Conservation (phyloP, 108 stramenopile species). For the Skeletonema marinoi region DNA sequence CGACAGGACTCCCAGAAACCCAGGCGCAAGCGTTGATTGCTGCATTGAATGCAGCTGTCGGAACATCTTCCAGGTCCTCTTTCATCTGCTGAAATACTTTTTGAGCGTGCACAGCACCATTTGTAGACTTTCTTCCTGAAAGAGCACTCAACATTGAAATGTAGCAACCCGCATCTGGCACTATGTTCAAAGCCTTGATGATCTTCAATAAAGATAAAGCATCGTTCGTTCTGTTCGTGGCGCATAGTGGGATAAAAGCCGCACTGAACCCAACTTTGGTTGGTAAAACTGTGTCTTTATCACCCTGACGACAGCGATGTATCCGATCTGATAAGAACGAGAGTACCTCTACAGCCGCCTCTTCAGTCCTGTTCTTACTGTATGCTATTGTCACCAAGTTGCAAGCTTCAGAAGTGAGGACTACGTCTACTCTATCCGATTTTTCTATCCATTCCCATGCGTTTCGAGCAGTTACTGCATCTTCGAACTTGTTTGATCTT, state of each 20-base stretch:
- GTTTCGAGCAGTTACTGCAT: conserved; percentile 29
- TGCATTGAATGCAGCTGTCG: conserved; percentile 26
- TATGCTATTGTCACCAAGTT: conserved; percentile 42
- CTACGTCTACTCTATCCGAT: neutral
- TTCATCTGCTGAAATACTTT: conserved; percentile 22
- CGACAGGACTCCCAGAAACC: conserved; percentile 4
- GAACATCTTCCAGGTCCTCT: conserved; percentile 15
- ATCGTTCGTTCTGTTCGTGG: conserved; percentile 21
- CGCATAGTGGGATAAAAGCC: conserved; percentile 20
- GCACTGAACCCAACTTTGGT: conserved; percentile 43
- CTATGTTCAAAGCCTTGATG: conserved; percentile 20
- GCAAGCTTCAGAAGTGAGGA: conserved; percentile 35
- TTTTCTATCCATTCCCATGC: conserved; percentile 47
- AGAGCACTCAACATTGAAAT: conserved; percentile 25
- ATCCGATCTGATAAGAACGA: conserved; percentile 31
- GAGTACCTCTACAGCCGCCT: conserved; percentile 13
- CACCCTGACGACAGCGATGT: conserved; percentile 13
- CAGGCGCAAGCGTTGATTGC: conserved; percentile 41
- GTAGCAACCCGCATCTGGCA: conserved; percentile 40
- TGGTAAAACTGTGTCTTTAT: conserved; percentile 27
- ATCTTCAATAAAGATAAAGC: conserved; percentile 24
- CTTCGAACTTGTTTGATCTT: conserved; percentile 20
- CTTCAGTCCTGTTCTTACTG: conserved; percentile 25
- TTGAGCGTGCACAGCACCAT: conserved; percentile 25
- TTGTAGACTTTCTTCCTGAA: conserved; percentile 14